Evolutionary conservation across 108 stramenopile species (phyloP).

Genomic region (Parietichytrium sp.): DNA sequence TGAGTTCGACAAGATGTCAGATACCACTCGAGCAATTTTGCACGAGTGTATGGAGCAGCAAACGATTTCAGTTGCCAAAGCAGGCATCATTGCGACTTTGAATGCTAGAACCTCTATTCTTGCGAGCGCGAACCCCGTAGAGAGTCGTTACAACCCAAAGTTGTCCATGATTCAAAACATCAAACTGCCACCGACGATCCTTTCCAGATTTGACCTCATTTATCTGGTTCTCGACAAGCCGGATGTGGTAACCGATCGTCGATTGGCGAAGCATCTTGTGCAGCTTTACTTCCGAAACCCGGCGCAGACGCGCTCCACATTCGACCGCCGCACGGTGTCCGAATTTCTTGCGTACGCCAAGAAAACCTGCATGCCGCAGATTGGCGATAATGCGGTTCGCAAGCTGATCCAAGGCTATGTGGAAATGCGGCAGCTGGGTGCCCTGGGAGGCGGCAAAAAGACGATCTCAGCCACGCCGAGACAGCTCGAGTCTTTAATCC

Average conservation of each 20-base stretch:
- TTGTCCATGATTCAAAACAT: constrained; percentile 96
- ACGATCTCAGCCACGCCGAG: constrained; percentile 97
- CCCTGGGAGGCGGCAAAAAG: constrained; percentile 61
- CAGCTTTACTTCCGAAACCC: constrained; percentile 79
- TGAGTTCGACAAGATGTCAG: constrained; percentile 98
- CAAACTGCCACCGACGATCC: constrained; percentile 93
- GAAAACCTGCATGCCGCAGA: constrained; percentile 32
- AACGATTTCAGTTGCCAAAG: constrained; percentile 95
- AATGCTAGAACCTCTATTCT: constrained; percentile 95
- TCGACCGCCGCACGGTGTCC: not conserved
- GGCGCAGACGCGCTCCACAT: constrained; percentile 68
- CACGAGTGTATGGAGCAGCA: constrained; percentile 99
- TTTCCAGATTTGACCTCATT: constrained; percentile 96
- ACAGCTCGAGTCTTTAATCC: constrained; percentile 94
- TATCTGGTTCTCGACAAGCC: constrained; percentile 93
- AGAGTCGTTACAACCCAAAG: constrained; percentile 93
- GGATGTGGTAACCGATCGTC: constrained; percentile 78
- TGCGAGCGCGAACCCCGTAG: constrained; percentile 95
- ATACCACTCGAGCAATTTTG: constrained; percentile 89
- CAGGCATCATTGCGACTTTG: constrained; percentile 95
- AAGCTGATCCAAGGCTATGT: constrained; percentile 86
- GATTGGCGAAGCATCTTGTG: constrained; percentile 82
- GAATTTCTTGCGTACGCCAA: not conserved
- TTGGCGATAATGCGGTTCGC: constrained; percentile 77
- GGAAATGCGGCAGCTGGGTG: constrained; percentile 78